A percentile compares a stretch with the other conserved stretches of the same genome.
phyloP scores from a whole-genome alignment of 768 basidiomycete species.

The Crucibulum laeve region DNA sequence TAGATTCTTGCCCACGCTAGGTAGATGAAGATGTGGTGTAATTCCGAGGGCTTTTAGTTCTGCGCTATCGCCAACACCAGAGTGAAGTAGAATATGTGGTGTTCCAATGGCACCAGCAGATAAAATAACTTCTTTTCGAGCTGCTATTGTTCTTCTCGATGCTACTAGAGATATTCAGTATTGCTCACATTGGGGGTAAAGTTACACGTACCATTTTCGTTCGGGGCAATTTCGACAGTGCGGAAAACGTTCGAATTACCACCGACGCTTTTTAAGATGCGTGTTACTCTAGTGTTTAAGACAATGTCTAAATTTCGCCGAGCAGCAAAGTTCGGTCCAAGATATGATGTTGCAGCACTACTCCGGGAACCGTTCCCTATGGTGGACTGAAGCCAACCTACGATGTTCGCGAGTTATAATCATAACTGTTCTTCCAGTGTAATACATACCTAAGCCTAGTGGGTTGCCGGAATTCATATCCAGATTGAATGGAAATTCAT shows the following conservation, averaged over 20 bases:
- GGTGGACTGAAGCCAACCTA: conserved; percentile 19
- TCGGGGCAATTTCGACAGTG: conserved; percentile 6
- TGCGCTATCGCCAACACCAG: conserved; percentile 19
- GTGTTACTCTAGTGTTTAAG: conserved; percentile 19
- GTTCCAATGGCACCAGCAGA: conserved; percentile 18
- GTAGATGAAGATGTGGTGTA: conserved; percentile 10
- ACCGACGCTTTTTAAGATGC: conserved; percentile 7
- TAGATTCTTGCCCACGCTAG: conserved; percentile 19
- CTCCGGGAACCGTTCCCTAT: conserved; percentile 16
- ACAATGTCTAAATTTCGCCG: conserved; percentile 26
- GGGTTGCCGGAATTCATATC: conserved; percentile 39
- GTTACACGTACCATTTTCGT: conserved; percentile 1
- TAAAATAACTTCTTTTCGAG: conserved; percentile 47
- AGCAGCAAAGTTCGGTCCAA: conserved; percentile 11
- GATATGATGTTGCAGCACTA: conserved; percentile 19
- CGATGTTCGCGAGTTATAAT: conserved; percentile 3
- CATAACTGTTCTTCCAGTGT: conserved; percentile 10
- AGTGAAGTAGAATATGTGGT: conserved; percentile 19
- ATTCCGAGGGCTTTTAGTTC: conserved; percentile 14
- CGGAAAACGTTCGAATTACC: not conserved
- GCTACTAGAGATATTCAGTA: not conserved
- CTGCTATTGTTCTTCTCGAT: conserved; percentile 15
- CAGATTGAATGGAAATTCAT: conserved; percentile 33
- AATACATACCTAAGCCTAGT: conserved; percentile 34
- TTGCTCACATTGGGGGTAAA: conserved; percentile 2